Conservation (phyloP, 768 basidiomycete genomes). For the Auriculariales sp. region DNA sequence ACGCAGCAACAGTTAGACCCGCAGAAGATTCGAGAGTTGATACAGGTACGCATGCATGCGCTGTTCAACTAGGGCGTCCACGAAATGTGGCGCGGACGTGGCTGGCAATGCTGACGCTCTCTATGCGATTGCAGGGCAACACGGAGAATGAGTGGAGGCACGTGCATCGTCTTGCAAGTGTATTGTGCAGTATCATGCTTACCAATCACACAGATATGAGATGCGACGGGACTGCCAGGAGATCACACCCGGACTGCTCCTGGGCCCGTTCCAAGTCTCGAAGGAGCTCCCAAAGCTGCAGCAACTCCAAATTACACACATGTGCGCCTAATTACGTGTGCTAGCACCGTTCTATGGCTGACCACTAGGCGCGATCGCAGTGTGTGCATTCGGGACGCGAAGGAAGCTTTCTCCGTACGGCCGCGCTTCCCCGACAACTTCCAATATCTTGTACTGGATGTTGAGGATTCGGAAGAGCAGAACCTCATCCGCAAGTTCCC, state of each 20-base stretch:
- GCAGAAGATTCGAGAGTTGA: not conserved
- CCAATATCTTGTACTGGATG: constrained; percentile 66
- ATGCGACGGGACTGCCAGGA: constrained; percentile 94
- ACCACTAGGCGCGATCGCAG: constrained; percentile 21
- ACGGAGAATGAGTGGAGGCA: constrained; percentile 77
- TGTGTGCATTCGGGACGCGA: constrained; percentile 77
- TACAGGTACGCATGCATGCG: not conserved
- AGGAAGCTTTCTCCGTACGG: constrained; percentile 79
- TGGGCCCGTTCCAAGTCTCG: constrained; percentile 81
- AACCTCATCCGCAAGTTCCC: constrained; percentile 87
- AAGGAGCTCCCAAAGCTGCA: constrained; percentile 62
- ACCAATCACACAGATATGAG: constrained; percentile 48
- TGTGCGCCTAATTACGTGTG: constrained; percentile 37
- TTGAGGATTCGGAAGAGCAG: constrained; percentile 88
- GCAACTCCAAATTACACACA: constrained; percentile 62
- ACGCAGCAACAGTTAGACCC: not conserved
- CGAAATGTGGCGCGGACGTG: too few species aligned
- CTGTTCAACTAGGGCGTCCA: not conserved
- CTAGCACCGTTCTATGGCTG: not conserved
- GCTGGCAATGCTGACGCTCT: not conserved
- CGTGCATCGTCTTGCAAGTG: constrained; percentile 11
- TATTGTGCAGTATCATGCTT: not conserved
- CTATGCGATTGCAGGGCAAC: constrained; percentile 47
- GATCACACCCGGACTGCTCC: constrained; percentile 65
- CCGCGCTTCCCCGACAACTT: constrained; percentile 75